Evolutionary conservation across 139 green algal species (phyloP).

Genomic region (Coccomyxa sp.): DNA sequence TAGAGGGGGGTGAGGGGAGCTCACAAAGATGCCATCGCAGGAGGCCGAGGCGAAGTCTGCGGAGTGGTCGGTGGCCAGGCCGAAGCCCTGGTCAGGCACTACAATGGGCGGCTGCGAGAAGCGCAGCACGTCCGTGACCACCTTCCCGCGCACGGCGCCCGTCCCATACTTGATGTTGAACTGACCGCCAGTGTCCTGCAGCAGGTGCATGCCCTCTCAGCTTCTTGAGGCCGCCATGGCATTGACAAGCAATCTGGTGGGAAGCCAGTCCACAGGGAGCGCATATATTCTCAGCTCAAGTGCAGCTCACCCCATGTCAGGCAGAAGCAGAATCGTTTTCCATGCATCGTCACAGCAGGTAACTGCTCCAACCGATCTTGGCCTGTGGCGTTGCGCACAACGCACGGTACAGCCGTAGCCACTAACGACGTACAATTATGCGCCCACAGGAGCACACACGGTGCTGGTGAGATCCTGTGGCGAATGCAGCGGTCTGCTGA

Average conservation of each 20-base stretch:
- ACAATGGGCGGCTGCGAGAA: neutral
- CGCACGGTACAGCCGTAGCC: neutral
- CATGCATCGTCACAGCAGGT: too few relatives aligned
- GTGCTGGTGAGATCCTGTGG: neutral
- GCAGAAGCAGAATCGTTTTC: too few relatives aligned
- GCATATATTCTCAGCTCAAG: too few relatives aligned
- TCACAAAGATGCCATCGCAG: conserved; percentile 5
- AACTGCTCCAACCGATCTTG: neutral
- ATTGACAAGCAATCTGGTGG: too few relatives aligned
- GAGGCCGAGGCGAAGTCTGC: conserved; percentile 2
- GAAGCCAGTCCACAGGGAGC: too few relatives aligned
- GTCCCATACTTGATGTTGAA: neutral
- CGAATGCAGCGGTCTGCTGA: neutral
- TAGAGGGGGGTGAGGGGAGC: neutral
- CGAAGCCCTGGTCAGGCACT: neutral
- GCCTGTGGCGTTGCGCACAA: neutral
- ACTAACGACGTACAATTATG: neutral
- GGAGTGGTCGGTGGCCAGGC: neutral
- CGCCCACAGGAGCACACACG: neutral
- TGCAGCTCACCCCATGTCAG: neutral
- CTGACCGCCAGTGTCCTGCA: neutral
- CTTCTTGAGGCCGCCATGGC: too few relatives aligned
- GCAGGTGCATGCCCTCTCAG: too few relatives aligned
- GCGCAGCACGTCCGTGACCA: neutral
- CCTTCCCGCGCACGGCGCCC: neutral